A percentile compares a stretch with the other conserved stretches of the same genome.
These are phyloP conservation scores for Suillus americanus DNA, from an alignment of 768 basidiomycete species.

Conservation along the genomic window DNA sequence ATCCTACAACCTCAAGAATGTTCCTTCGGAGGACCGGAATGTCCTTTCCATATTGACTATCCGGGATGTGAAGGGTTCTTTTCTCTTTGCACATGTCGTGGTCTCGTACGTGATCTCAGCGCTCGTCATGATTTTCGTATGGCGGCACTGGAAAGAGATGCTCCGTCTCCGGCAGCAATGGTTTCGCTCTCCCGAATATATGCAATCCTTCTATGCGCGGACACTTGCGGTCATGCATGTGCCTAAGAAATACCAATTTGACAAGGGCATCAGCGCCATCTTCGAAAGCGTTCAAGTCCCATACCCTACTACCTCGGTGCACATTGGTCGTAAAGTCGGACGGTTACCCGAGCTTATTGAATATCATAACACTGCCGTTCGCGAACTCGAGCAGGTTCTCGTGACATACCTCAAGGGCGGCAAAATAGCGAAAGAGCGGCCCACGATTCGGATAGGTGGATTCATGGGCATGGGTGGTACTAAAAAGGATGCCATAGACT, in stretches of 20 bases:
- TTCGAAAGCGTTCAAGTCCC: slow-evolving; percentile 77
- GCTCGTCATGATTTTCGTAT: slow-evolving; percentile 69
- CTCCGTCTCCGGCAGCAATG: slow-evolving; percentile 77
- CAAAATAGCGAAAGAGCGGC: slow-evolving; percentile 75
- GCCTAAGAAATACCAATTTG: slow-evolving; percentile 77
- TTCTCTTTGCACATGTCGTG: slow-evolving; percentile 83
- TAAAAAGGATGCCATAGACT: slow-evolving; percentile 91
- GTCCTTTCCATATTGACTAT: slow-evolving; percentile 82
- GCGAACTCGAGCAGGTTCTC: slow-evolving; percentile 84
- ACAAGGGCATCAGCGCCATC: slow-evolving; percentile 77
- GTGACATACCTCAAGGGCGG: slow-evolving; percentile 90
- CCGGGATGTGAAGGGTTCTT: slow-evolving; percentile 69
- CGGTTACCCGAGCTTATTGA: slow-evolving; percentile 88
- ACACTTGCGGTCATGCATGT: slow-evolving; percentile 84
- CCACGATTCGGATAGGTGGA: slow-evolving; percentile 77
- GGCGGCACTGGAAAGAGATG: slow-evolving; percentile 76
- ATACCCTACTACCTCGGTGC: slow-evolving; percentile 89
- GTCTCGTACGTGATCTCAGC: slow-evolving; percentile 80
- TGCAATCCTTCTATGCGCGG: slow-evolving; percentile 88
- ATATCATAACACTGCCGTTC: slow-evolving; percentile 91
- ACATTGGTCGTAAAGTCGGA: slow-evolving; percentile 86
- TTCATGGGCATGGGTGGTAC: slow-evolving; percentile 80
- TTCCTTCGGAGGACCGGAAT: slow-evolving; percentile 51
- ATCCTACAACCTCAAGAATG: slow-evolving; percentile 74
- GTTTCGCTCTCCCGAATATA: slow-evolving; percentile 90